A percentile compares a stretch with the other conserved stretches of the same genome.
These are phyloP conservation scores for Russula brevipes DNA, from an alignment of 768 basidiomycete species.

Conservation along the genomic window DNA sequence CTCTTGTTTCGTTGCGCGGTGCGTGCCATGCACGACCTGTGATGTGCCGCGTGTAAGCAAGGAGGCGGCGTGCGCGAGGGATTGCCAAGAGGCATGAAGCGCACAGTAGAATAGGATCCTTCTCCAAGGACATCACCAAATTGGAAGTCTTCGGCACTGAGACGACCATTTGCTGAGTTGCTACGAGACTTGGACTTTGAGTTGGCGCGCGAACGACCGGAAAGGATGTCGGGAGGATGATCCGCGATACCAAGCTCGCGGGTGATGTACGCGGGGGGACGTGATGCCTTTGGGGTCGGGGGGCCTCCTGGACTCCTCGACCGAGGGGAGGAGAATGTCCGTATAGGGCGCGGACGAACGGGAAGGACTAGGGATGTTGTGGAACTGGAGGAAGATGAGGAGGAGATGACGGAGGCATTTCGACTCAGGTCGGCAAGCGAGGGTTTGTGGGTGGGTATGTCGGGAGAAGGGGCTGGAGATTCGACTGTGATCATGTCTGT, in stretches of 20 bases:
- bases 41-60: constrained; percentile 16
- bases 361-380: constrained; percentile 38
- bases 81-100: constrained; percentile 28
- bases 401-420: constrained; percentile 71
- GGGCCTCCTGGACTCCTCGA: constrained; percentile 49
- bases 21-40: constrained; percentile 55
- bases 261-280: constrained; percentile 54
- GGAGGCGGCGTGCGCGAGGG: constrained; percentile 2
- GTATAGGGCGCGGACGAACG: constrained; percentile 46
- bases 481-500: constrained; percentile 37
- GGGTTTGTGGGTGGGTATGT: constrained; percentile 30
- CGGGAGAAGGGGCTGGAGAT: constrained; percentile 32
- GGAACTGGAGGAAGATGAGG: constrained; percentile 46
- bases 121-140: constrained; percentile 73
- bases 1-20: constrained; percentile 50
- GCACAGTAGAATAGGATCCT: constrained; percentile 77
- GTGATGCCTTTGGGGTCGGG: constrained; percentile 33
- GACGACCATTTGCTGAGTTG: constrained; percentile 42
- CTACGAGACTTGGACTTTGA: constrained; percentile 40
- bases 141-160: constrained; percentile 58
- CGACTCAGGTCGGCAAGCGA: constrained; percentile 63
- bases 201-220: constrained; percentile 30
- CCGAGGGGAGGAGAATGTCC: constrained; percentile 61
- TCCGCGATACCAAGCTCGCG: constrained; percentile 47
- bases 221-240: constrained; percentile 22